A percentile compares a stretch with the other conserved stretches of the same genome.
phyloP scores from a whole-genome alignment of 306 rosid genomes.

The Canavalia gladiata region DNA sequence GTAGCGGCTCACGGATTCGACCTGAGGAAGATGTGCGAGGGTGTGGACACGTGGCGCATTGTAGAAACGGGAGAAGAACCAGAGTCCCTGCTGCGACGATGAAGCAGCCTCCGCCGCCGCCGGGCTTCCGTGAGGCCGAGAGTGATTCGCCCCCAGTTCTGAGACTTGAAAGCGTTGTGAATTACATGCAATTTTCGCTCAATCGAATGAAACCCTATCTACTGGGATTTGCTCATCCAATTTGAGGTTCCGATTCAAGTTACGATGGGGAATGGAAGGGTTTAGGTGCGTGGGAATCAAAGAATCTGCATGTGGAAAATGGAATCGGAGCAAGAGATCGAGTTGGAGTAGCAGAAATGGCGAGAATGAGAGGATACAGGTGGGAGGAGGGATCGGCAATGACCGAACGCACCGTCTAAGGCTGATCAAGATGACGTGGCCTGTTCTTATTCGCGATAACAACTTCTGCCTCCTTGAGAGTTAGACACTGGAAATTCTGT shows the following conservation, averaged over 20 bases:
- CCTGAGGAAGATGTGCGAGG: slow-evolving; percentile 74
- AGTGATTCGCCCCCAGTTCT: slow-evolving; percentile 99
- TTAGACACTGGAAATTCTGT: neutral
- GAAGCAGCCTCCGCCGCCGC: slow-evolving; percentile 64
- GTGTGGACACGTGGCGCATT: slow-evolving; percentile 87
- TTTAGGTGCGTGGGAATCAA: neutral
- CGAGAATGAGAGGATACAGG: neutral
- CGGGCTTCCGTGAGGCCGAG: slow-evolving; percentile 84
- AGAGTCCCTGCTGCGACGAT: slow-evolving; percentile 70
- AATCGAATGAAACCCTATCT: slow-evolving; percentile 55
- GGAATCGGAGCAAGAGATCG: slow-evolving; percentile 38
- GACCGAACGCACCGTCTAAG: slow-evolving; percentile 38
- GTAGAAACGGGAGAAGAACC: slow-evolving; percentile 77
- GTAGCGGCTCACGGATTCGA: slow-evolving; percentile 74
- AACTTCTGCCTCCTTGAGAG: neutral
- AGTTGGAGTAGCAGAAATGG: slow-evolving; percentile 29
- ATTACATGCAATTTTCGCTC: slow-evolving; percentile 49
- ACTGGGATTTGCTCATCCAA: slow-evolving; percentile 50
- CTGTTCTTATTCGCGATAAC: slow-evolving; percentile 32
- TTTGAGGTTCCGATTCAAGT: neutral
- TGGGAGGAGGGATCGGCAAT: neutral
- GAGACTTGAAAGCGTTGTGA: slow-evolving; percentile 52
- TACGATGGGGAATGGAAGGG: neutral
- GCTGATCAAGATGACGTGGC: slow-evolving; percentile 49
- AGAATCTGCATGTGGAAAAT: slow-evolving; percentile 6